A percentile compares a stretch with the other conserved stretches of the same genome.
Evolutionary conservation across 1,139 yeast genomes (phyloP).

Genomic region (Yamadazyma blattariae): DNA sequence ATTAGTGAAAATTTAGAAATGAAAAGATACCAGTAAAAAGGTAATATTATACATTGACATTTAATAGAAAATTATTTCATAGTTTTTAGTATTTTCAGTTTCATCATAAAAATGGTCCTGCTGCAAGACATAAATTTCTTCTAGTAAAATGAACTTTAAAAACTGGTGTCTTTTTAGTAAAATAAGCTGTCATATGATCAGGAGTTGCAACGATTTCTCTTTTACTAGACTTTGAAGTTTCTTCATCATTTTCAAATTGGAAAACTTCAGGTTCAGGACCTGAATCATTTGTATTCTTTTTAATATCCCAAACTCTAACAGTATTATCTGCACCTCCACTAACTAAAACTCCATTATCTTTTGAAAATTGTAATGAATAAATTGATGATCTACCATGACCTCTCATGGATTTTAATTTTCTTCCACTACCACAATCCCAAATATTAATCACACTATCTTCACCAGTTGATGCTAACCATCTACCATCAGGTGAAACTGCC

Average conservation of each 20-base stretch:
- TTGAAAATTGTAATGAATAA: constrained; percentile 80
- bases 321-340: constrained; percentile 94
- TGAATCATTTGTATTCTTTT: constrained; percentile 75
- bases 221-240: constrained; percentile 27
- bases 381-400: constrained; percentile 92
- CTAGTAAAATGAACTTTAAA: constrained; percentile 90
- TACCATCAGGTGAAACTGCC: constrained; percentile 94
- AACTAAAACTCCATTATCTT: constrained; percentile 85
- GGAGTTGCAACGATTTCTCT: constrained; percentile 76
- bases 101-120: constrained; percentile 82
- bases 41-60: no score
- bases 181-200: constrained; percentile 92
- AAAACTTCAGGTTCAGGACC: constrained; percentile 82
- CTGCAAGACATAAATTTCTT: constrained; percentile 87
- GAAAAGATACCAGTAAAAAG: no score
- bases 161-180: constrained; percentile 92
- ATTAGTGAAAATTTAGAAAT: no score
- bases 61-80: no score
- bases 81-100: no score
- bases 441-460: constrained; percentile 87
- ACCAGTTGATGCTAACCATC: constrained; percentile 95
- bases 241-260: constrained; percentile 19
- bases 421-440: constrained; percentile 95
- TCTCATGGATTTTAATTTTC: constrained; percentile 75
- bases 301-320: constrained; percentile 94